Evolutionary conservation across 2,329 filamentous ascomycete species (phyloP).

Genomic region (Ophiostoma australiae): DNA sequence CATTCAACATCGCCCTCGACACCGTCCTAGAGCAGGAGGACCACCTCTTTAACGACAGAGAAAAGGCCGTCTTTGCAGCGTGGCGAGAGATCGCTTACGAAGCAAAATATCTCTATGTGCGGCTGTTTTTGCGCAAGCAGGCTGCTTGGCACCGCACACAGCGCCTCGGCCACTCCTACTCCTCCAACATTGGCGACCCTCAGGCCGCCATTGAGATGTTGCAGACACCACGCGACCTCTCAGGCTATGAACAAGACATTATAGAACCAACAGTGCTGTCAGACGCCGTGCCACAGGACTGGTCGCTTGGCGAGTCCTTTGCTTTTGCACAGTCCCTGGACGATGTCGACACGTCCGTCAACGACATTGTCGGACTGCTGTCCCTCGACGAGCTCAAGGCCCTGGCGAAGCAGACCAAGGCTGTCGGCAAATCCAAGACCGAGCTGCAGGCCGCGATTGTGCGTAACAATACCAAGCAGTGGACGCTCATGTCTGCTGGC

Average conservation of each 20-base stretch:
- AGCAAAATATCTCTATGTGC: conserved; percentile 89
- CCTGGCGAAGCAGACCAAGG: conserved; percentile 79
- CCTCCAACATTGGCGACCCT: conserved; percentile 75
- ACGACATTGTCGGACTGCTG: conserved; percentile 77
- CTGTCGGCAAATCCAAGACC: conserved; percentile 81
- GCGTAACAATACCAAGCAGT: conserved; percentile 68
- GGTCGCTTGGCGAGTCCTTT: conserved; percentile 54
- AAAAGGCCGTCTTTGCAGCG: conserved; percentile 67
- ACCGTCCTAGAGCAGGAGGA: conserved; percentile 85
- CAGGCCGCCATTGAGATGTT: conserved; percentile 60
- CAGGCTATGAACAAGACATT: conserved; percentile 32
- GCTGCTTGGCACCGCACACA: conserved; percentile 83
- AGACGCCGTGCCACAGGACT: conserved; percentile 36
- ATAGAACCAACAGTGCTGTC: not conserved
- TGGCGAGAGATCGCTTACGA: conserved; percentile 77
- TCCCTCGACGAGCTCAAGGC: conserved; percentile 82
- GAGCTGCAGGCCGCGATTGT: conserved; percentile 71
- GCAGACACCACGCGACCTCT: conserved; percentile 54
- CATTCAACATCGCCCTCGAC: conserved; percentile 86
- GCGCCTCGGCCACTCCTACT: conserved; percentile 76
- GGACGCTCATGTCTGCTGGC: conserved; percentile 60
- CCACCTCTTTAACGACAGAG: conserved; percentile 78
- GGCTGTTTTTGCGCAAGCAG: conserved; percentile 87
- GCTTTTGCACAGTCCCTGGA: conserved; percentile 76
- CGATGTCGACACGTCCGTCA: conserved; percentile 66